phyloP scores from a whole-genome alignment of 2,329 filamentous ascomycete species.

The Calcarisporium arbuscula region DNA sequence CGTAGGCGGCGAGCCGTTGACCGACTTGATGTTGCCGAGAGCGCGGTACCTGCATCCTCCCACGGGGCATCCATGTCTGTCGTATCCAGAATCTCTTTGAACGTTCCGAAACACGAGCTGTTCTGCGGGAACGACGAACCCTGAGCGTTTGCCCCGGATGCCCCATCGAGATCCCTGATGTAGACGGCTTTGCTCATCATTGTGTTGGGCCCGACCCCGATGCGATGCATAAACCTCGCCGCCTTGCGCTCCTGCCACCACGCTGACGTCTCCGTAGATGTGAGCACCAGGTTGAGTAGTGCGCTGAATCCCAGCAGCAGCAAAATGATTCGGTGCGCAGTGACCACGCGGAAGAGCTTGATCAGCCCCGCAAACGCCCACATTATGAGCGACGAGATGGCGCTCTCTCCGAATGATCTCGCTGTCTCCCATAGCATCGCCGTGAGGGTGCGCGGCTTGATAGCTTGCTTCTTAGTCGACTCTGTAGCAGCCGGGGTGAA shows the following conservation, averaged over 20 bases:
- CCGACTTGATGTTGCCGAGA: constrained; percentile 42
- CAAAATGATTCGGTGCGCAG: constrained; percentile 70
- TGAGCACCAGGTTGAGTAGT: constrained; percentile 67
- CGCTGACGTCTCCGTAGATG: constrained; percentile 62
- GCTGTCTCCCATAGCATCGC: constrained; percentile 67
- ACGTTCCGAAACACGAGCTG: constrained; percentile 57
- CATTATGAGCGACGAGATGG: constrained; percentile 69
- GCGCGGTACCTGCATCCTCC: constrained; percentile 42
- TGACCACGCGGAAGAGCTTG: constrained; percentile 60
- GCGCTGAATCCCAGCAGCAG: constrained; percentile 61
- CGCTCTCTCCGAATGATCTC: constrained; percentile 68
- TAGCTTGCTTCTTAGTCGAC: constrained; percentile 47
- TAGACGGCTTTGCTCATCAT: constrained; percentile 85
- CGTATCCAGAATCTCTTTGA: constrained; percentile 50
- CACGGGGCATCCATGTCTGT: constrained; percentile 53
- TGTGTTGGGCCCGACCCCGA: constrained; percentile 73
- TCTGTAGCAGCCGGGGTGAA: constrained; percentile 48
- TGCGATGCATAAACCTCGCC: constrained; percentile 68
- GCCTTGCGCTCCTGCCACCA: constrained; percentile 88
- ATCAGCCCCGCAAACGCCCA: constrained; percentile 62
- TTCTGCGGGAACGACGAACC: constrained; percentile 31
- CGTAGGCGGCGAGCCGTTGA: constrained; percentile 60
- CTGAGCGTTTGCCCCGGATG: constrained; percentile 32
- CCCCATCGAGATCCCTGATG: constrained; percentile 70
- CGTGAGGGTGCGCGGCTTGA: constrained; percentile 56